These are phyloP conservation scores for Diphasiastrum complanatum DNA, from an alignment of 83 land plant genomes.

Conservation along the genomic window DNA sequence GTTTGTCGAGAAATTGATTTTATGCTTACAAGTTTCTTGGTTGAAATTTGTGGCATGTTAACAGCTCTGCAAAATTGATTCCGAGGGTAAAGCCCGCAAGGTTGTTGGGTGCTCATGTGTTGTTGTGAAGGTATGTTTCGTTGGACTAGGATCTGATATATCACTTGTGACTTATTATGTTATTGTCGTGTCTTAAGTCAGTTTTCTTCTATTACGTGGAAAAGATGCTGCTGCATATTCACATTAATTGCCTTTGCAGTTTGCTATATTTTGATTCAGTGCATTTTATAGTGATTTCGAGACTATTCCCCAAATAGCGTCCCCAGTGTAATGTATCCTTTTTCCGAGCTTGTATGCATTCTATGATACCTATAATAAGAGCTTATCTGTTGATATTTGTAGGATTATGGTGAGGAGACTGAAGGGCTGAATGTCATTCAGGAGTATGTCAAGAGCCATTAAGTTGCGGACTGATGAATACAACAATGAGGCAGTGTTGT, in stretches of 20 bases:
- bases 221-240: no score
- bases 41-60: not conserved
- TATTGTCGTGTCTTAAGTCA: not conserved
- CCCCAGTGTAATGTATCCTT: no score
- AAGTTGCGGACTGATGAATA: no score
- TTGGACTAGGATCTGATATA: not conserved
- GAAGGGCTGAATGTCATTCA: conserved; percentile 62
- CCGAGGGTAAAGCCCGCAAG: conserved; percentile 85
- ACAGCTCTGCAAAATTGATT: conserved; percentile 85
- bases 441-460: conserved; percentile 59
- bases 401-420: conserved; percentile 79
- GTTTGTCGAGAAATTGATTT: not conserved
- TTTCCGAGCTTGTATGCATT: not conserved
- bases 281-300: no score
- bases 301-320: no score
- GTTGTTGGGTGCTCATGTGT: conserved; percentile 91
- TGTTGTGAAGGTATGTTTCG: conserved; percentile 80
- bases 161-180: not conserved
- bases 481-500: no score
- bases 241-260: no score
- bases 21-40: not conserved
- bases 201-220: no score
- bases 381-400: not conserved
- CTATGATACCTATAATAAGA: no score
- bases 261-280: no score